Evolutionary conservation across 306 rosid species (phyloP).

Genomic region (Casuarina glauca): DNA sequence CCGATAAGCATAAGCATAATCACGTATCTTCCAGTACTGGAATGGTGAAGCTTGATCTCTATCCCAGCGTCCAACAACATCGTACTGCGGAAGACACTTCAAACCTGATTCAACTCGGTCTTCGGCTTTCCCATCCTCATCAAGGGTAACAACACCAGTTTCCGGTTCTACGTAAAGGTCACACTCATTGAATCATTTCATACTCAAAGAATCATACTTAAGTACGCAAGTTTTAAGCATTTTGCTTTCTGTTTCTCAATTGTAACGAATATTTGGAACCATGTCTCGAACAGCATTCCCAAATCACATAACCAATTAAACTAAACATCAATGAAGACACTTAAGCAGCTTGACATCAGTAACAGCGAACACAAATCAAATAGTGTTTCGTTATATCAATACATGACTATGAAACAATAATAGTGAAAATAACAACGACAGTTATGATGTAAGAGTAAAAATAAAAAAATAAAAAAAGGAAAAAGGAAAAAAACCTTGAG

Average conservation of each 20-base stretch:
- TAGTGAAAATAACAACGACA: too few species aligned
- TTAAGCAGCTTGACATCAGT: not conserved
- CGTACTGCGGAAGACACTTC: slow-evolving; percentile 77
- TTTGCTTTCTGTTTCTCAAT: not conserved
- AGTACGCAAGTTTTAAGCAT: slow-evolving; percentile 13
- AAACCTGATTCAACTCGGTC: slow-evolving; percentile 69
- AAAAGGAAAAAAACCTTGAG: slow-evolving; percentile 59
- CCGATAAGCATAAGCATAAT: slow-evolving; percentile 87
- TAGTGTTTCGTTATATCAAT: not conserved
- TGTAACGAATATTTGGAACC: not conserved
- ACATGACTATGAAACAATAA: not conserved
- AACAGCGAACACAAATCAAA: not conserved
- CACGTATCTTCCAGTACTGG: slow-evolving; percentile 91
- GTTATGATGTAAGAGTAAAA: not conserved
- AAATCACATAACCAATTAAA: not conserved
- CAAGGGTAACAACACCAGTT: slow-evolving; percentile 53
- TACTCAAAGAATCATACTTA: not conserved
- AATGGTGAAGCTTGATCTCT: slow-evolving; percentile 45
- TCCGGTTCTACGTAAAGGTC: slow-evolving; percentile 59
- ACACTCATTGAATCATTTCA: slow-evolving; percentile 20
- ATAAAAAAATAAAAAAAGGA: not conserved
- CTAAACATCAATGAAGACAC: not conserved
- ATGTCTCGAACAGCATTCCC: not conserved
- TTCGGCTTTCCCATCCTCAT: slow-evolving; percentile 75
- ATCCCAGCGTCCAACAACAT: slow-evolving; percentile 47